Conservation (phyloP, 805 yeast species). For the Ogataea trehalophila region DNA sequence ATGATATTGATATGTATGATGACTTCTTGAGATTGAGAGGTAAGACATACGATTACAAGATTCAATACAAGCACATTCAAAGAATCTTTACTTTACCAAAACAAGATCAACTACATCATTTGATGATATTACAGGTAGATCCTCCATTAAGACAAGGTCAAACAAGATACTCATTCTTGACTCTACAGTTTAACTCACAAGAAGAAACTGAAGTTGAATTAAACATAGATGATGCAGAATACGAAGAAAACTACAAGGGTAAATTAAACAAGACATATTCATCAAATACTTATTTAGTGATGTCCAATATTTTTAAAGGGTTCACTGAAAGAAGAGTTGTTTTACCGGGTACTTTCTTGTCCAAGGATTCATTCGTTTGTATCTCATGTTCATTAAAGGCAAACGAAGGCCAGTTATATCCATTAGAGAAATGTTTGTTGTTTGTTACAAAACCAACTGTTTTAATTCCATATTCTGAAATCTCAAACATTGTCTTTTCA, state of each 20-base stretch:
- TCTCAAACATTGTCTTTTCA: constrained; percentile 72
- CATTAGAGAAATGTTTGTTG: constrained; percentile 85
- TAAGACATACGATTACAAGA: constrained; percentile 94
- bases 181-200: constrained; percentile 81
- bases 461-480: constrained; percentile 81
- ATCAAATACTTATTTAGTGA: constrained; percentile 78
- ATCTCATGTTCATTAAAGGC: constrained; percentile 92
- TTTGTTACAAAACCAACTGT: constrained; percentile 94
- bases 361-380: constrained; percentile 77
- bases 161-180: constrained; percentile 89
- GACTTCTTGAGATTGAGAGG: constrained; percentile 88
- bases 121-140: constrained; percentile 84
- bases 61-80: constrained; percentile 85
- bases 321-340: constrained; percentile 81
- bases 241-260: constrained; percentile 67
- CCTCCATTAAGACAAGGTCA: constrained; percentile 99
- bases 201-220: constrained; percentile 90
- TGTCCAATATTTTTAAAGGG: constrained; percentile 85
- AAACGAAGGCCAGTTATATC: constrained; percentile 87
- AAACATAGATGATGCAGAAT: constrained; percentile 79
- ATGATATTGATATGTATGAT: constrained; percentile 91
- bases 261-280: constrained; percentile 66
- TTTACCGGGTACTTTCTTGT: constrained; percentile 76
- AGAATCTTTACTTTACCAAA: constrained; percentile 89
- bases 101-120: constrained; percentile 88